Base-by-base conservation (phyloP, 2,329 filamentous ascomycete genomes). In the Colletotrichum orchidophilum region DNA sequence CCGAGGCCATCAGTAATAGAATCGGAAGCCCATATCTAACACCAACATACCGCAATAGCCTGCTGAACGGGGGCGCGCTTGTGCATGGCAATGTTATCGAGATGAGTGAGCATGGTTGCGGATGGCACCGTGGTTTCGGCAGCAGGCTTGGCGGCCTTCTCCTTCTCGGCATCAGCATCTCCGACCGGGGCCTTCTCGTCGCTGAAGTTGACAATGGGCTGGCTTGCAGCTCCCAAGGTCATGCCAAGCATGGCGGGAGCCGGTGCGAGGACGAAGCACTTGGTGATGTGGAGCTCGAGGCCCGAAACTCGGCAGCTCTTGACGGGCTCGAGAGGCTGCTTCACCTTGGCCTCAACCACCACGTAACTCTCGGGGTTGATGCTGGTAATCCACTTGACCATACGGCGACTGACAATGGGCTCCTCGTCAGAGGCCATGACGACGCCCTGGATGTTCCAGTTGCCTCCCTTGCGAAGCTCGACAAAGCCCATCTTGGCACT, bases 41-140 rank as follows among this genome's bases (percentile, higher is more conserved):
- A 86, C 86, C 74, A 90, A 91, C 78, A 92, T 90, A 77, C 86
- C 82, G 86, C 84, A 77, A 96, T 96, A 70, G 95, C 94, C 80
- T 97, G 94, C 83, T 96, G 97, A 73, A 97, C 93, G 73, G 95
- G 94, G 1, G 94, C 94, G 68, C 96, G 92, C 79, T 98, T 93
- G 84, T 98, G 95, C 85, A 99, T 93, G 63, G 94, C 94, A 71
- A 94, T 91, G 87, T 98, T 97, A 86, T 97, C 93, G 61, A 98
- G 89, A 75, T 96, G 91, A 1, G 94, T 97, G 78, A 91, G 90
- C 81, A 98, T 90, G 72, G 90, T 93, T 33, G 97, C 95, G 63
- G 49, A 24, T 18, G 49, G 49, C 27, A 50, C 33, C 52, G 49
- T 55, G 24, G 29, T 52, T n/a, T 29, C 50, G 6, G 82, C 81